Conservation (phyloP, 1,284 basidiomycete species). For the Sanguinoderma infundibulare region DNA sequence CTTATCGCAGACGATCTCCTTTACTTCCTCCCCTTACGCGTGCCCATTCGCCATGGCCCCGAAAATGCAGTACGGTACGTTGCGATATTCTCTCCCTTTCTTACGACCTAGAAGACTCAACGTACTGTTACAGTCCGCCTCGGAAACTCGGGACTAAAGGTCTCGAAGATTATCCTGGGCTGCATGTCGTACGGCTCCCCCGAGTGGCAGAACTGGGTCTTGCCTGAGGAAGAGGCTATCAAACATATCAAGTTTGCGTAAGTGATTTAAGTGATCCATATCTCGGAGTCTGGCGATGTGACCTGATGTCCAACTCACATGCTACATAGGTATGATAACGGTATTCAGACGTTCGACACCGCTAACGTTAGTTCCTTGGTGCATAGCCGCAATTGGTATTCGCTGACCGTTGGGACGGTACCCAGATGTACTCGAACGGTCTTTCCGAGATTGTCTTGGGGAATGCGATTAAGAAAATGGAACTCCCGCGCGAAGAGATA, state of each 20-base stretch:
- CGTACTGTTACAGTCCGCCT: slow-evolving; percentile 36
- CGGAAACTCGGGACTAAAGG: slow-evolving; percentile 49
- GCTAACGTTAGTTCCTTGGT: slow-evolving; percentile 21
- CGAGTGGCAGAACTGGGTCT: slow-evolving; percentile 36
- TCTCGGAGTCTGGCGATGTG: background rate
- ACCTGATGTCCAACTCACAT: background rate
- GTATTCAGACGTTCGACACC: slow-evolving; percentile 33
- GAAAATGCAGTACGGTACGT: background rate
- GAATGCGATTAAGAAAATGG: slow-evolving; percentile 58
- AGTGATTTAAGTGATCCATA: slow-evolving; percentile 27
- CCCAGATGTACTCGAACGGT: slow-evolving; percentile 43
- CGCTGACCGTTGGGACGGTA: background rate
- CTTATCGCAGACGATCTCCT: no score
- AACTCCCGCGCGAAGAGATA: slow-evolving; percentile 59
- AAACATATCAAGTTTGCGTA: slow-evolving; percentile 42
- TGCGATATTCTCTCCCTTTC: no score
- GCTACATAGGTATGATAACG: slow-evolving; percentile 30
- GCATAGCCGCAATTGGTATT: no score
- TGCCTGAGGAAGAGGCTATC: slow-evolving; percentile 31
- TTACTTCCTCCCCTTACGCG: background rate
- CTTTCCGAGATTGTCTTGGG: slow-evolving; percentile 59
- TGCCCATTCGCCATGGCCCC: background rate
- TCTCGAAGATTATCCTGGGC: slow-evolving; percentile 47
- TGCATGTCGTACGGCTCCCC: slow-evolving; percentile 46
- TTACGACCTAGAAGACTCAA: no score